Evolutionary conservation across 768 basidiomycete species (phyloP), one percentile per base, ranked within the genome.

Genomic region (Rhodosporidiobolus odoratus): DNA sequence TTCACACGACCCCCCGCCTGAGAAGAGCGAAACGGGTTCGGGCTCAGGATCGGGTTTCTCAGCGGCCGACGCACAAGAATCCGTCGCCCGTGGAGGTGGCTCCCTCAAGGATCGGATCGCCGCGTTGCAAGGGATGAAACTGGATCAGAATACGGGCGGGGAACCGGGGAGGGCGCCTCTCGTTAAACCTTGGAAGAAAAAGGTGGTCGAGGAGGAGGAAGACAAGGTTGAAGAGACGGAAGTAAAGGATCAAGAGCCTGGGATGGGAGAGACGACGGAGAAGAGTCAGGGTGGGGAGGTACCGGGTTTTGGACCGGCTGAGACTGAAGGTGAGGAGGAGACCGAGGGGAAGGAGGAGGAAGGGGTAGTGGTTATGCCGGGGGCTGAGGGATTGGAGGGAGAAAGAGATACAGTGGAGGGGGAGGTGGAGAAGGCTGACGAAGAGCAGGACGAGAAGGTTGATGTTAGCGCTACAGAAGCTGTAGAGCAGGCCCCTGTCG

Each of bases 91-190:
- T 65, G 82, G 81, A 15, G 88, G 86, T 8, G 91, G 90, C 6
- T 43, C 37, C 66, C 80, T 98, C 74, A 93, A 88, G 81, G 95
- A 96, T 68, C 86, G 95, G 45, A 96, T 98, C 92, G 92, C 92
- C 38, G 92, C 92, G 4, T 81, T 97, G 45, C 90, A 92, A 78
- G 91, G 90, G 16, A 91, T 95, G 76, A 90, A 90, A 23, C 84
- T 82, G 2, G 77, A 78, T n/a, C n/a, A n/a, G n/a, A n/a, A n/a
- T 1, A 78, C 73, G 34, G 78, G 81, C 2, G 77, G 84, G 9
- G 80, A 82, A 45, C 75, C 83, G 16, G 84, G 87, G 2, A 85
- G 88, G 2, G 85, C 86, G 66, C 87, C 88, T n/a, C n/a, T n/a
- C n/a, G n/a, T n/a, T 9, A 69, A 69, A 58, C 81, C 84, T 1